These are phyloP conservation scores for Discostella stelligera DNA, from an alignment of 352 stramenopile genomes.

Conservation along the genomic window DNA sequence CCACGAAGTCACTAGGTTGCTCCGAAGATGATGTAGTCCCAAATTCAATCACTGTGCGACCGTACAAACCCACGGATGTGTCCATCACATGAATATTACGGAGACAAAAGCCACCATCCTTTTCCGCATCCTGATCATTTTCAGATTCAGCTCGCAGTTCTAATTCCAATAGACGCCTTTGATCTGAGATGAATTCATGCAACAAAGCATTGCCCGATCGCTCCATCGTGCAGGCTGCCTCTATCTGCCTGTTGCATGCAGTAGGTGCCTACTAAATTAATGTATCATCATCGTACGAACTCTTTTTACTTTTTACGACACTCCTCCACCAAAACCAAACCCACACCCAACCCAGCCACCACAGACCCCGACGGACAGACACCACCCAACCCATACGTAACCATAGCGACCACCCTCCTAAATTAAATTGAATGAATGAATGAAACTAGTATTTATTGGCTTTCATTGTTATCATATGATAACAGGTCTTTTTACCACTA, in stretches of 20 bases:
- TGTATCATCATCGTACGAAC: no score
- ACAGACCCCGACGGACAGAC: no score
- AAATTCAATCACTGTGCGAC: constrained; percentile 72
- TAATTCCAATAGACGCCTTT: constrained; percentile 54
- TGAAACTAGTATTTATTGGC: no score
- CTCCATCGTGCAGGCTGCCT: constrained; percentile 7
- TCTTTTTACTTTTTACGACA: no score
- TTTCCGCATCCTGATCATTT: constrained; percentile 15
- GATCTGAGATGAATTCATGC: constrained; percentile 44
- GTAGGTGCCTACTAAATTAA: no score
- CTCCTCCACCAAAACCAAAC: not conserved
- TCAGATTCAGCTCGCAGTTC: constrained; percentile 43
- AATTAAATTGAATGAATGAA: no score
- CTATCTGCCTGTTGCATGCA: no score
- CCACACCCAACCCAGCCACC: no score
- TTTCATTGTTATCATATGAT: no score
- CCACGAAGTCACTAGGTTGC: constrained; percentile 1
- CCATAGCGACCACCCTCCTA: no score
- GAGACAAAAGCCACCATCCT: constrained; percentile 36
- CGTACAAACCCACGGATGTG: constrained; percentile 74
- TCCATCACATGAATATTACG: constrained; percentile 53
- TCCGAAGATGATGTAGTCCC: constrained; percentile 17
- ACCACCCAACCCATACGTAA: no score
- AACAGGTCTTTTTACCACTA: no score
- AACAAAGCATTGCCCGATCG: constrained; percentile 32